These are phyloP conservation scores for Saccharomyces hybrid DNA, from an alignment of 1,139 yeast genomes.

Conservation along the genomic window DNA sequence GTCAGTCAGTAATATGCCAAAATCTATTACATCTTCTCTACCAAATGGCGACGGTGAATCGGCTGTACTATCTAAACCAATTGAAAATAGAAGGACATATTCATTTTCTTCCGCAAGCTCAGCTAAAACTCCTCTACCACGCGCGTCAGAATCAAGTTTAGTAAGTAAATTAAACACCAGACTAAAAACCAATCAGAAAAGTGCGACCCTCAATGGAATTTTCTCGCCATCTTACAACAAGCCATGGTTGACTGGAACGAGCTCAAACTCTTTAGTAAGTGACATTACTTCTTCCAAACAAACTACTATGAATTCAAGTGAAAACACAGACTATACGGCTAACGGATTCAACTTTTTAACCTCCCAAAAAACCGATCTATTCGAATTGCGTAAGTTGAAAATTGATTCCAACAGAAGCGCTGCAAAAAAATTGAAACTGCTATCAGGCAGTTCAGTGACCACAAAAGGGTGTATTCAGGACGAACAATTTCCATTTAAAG, in stretches of 20 bases:
- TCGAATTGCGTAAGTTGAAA: constrained; percentile 30
- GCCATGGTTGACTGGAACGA: constrained; percentile 9
- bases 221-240: constrained; percentile 32
- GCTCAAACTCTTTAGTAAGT: constrained; percentile 1
- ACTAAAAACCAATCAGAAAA: constrained; percentile 23
- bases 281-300: not conserved
- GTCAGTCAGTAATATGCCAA: constrained; percentile 34
- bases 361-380: constrained; percentile 11
- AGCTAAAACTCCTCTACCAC: constrained; percentile 9
- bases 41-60: not conserved
- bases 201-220: constrained; percentile 32
- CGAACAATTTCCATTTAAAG: constrained; percentile 9
- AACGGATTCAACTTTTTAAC: constrained; percentile 10
- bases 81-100: constrained; percentile 16
- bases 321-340: not conserved
- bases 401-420: constrained; percentile 36
- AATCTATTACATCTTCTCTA: constrained; percentile 28
- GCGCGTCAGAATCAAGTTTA: constrained; percentile 26
- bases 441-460: constrained; percentile 30
- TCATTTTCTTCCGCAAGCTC: constrained; percentile 16
- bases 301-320: not conserved
- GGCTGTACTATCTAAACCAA: not conserved
- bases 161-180: constrained; percentile 33
- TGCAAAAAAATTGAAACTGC: constrained; percentile 33
- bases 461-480: constrained; percentile 27